Conservation (phyloP, 257 asterid genomes). For the Eustoma russellianum region DNA sequence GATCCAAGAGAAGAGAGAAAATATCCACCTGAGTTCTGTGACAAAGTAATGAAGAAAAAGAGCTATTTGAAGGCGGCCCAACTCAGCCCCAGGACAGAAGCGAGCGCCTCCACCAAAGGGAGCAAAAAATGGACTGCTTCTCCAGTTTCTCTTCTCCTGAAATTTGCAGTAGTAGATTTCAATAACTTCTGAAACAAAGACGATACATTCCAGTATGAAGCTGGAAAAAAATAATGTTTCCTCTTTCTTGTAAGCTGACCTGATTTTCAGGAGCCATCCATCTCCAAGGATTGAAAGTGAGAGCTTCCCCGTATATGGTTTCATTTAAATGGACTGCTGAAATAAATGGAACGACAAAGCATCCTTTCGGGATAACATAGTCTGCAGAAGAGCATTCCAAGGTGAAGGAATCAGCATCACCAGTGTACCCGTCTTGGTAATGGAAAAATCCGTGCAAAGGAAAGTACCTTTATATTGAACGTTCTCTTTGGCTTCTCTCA, state of each 20-base stretch:
- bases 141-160: constrained; percentile 87
- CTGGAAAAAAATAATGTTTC: neutral
- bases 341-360: constrained; percentile 85
- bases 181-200: no score
- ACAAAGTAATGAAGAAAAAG: constrained; percentile 71
- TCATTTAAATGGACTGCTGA: constrained; percentile 78
- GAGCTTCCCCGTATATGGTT: constrained; percentile 47
- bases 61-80: constrained; percentile 90
- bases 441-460: neutral
- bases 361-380: constrained; percentile 69
- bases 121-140: constrained; percentile 58
- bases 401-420: neutral
- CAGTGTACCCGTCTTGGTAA: no score
- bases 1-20: neutral
- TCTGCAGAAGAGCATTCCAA: constrained; percentile 32
- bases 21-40: constrained; percentile 46
- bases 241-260: constrained; percentile 19
- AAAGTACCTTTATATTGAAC: constrained; percentile 54
- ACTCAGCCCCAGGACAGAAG: constrained; percentile 93
- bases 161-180: no score
- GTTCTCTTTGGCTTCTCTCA: constrained; percentile 81
- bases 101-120: constrained; percentile 94
- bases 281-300: constrained; percentile 82
- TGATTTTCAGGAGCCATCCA: constrained; percentile 77
- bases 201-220: neutral